Evolutionary conservation across 768 basidiomycete genomes (phyloP), one percentile per base, ranked within the genome.

Genomic region (Suillus clintonianus): DNA sequence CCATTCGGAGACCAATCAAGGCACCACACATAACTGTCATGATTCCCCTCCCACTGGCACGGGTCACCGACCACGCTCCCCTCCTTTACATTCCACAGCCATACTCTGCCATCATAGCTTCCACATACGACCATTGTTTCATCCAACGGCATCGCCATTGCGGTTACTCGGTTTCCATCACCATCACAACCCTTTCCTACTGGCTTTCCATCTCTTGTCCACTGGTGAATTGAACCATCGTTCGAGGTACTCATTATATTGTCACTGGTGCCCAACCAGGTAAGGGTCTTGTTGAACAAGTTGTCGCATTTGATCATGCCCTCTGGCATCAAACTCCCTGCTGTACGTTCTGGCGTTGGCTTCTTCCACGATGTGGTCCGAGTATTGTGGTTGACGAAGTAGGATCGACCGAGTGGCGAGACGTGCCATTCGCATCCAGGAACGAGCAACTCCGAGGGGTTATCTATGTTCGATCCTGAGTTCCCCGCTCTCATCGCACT

Each of bases 1-100:
- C 62, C 60, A 43, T 65, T 56, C 0, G 48, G 54, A 17, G 68
- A 67, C 36, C 69, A 66, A 27, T 56, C 66, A 1, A 67, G 39
- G 19, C 51, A 27, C 19, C 19, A 13, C 9, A 64, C 55, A 5
- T n/a, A n/a, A 3, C 51, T 22, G 1, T 37, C 50, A 13, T 39
- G 57, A 32, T 65, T 39, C 17, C 30, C 50, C 30, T 51, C 50
- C 30, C 30, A 51, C n/a, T n/a, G n/a, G n/a, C n/a, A n/a, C 17
- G 50, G 50, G 9, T 32, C 17, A 14, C 50, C 30, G 4, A 51
- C 50, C 3, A 51, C 10, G 7, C 27, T 30, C 27, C 50, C 30
- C 17, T 51, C 30, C 50, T 15, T 51, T 30, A 51, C 13, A 9
- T 51, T 19, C 50, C 50, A 51, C 7, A 51, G 30, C 2, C 17